Conservation (phyloP, 352 stramenopile species). For the Pythium aristosporum region DNA sequence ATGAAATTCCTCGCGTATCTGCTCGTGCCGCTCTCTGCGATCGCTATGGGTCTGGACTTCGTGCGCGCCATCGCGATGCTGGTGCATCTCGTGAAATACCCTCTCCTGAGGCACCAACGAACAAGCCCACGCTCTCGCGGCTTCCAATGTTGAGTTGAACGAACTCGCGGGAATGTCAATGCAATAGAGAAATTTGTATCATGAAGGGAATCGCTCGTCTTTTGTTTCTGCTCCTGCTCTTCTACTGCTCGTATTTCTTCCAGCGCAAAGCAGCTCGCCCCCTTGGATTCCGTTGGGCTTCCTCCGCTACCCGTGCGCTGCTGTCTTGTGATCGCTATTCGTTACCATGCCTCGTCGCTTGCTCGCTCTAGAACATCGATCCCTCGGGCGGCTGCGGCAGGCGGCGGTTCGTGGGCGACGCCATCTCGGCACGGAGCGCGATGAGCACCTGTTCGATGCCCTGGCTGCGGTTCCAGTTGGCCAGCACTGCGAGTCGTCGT, state of each 20-base stretch:
- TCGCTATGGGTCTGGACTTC: constrained; percentile 59
- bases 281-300: too few species aligned
- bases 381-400: constrained; percentile 91
- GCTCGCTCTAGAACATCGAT: constrained; percentile 81
- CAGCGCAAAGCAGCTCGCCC: background rate
- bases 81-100: constrained; percentile 49
- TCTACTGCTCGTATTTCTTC: background rate
- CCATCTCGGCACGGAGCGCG: constrained; percentile 89
- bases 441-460: constrained; percentile 91
- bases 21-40: constrained; percentile 57
- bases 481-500: constrained; percentile 63
- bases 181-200: constrained; percentile 23
- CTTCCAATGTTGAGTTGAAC: background rate
- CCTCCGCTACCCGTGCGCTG: too few species aligned
- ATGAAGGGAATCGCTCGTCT: constrained; percentile 1
- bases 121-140: background rate
- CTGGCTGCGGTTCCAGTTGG: constrained; percentile 86
- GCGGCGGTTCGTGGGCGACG: constrained; percentile 81
- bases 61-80: constrained; percentile 52
- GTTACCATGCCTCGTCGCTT: background rate
- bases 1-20: constrained; percentile 41
- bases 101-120: constrained; percentile 22
- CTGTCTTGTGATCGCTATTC: too few species aligned
- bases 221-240: background rate
- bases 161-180: constrained; percentile 1